Evolutionary conservation across 805 yeast species (phyloP).

Genomic region (Teunomyces stri): DNA sequence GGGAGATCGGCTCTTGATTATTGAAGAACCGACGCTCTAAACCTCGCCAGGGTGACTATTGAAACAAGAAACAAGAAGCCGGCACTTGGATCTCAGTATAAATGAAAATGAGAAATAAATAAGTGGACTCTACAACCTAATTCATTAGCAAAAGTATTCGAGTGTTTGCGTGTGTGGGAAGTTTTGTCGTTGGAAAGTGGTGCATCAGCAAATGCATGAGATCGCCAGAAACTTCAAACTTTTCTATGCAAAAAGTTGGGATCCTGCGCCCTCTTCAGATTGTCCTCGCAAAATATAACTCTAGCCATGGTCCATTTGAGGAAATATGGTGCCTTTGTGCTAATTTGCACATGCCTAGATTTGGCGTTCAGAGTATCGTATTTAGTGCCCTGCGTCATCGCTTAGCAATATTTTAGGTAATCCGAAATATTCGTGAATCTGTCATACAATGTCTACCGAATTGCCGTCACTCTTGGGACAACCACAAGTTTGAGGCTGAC

Average conservation of each 20-base stretch:
- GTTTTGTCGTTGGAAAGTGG: not conserved
- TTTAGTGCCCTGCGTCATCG: not conserved
- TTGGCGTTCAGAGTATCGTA: not conserved
- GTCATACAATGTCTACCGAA: too few relatives aligned
- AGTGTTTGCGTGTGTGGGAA: not conserved
- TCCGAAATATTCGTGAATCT: too few relatives aligned
- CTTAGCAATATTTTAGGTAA: not conserved
- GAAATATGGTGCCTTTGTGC: too few relatives aligned
- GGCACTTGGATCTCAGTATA: too few relatives aligned
- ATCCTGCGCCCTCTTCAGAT: not conserved
- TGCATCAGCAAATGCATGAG: not conserved
- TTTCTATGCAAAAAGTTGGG: not conserved
- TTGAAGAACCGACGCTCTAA: too few relatives aligned
- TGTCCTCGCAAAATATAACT: too few relatives aligned
- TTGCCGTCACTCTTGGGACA: not conserved
- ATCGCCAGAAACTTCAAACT: not conserved
- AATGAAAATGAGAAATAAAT: too few relatives aligned
- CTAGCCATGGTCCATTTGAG: too few relatives aligned
- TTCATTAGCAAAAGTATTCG: not conserved
- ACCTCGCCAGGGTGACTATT: too few relatives aligned
- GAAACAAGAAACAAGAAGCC: too few relatives aligned
- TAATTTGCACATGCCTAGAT: not conserved
- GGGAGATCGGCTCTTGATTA: not conserved
- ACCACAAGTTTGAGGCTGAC: not conserved
- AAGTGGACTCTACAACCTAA: too few relatives aligned